phyloP scores from a whole-genome alignment of 2,329 filamentous ascomycete genomes.

The Fusarium torreyae region DNA sequence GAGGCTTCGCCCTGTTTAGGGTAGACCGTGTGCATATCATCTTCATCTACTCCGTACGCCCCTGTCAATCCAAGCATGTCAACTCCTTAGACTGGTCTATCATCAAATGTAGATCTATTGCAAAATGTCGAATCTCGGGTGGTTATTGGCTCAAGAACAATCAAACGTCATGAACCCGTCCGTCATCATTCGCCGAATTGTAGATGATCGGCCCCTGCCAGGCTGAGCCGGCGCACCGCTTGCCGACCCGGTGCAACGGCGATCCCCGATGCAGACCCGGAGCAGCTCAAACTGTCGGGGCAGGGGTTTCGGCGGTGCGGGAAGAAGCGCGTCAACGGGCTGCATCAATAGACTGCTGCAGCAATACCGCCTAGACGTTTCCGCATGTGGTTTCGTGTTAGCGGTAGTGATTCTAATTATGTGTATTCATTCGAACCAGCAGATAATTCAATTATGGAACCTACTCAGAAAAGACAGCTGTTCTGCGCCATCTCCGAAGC shows the following conservation, averaged over 20 bases:
- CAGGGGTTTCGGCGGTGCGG: conserved; percentile 14
- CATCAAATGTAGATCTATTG: neutral
- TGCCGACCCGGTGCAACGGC: conserved; percentile 43
- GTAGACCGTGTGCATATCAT: conserved; percentile 4
- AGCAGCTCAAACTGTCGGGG: conserved; percentile 5
- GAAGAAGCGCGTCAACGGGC: conserved; percentile 11
- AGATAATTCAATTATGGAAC: neutral
- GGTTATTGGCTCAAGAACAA: conserved; percentile 12
- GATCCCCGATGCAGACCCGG: conserved; percentile 45
- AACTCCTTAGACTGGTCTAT: conserved; percentile 11
- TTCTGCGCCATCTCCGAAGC: conserved; percentile 35
- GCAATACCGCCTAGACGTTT: neutral
- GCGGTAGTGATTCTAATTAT: neutral
- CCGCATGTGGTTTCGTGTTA: neutral
- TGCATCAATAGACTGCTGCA: conserved; percentile 8
- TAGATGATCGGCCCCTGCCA: conserved; percentile 38
- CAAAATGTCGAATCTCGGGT: conserved; percentile 5
- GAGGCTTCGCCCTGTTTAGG: conserved; percentile 6
- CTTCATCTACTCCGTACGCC: neutral
- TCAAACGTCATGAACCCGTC: conserved; percentile 25
- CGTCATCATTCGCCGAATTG: neutral
- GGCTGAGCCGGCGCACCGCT: conserved; percentile 43
- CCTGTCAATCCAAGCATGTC: conserved; percentile 3
- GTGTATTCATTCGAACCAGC: neutral
- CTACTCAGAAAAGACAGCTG: neutral